Conservation (phyloP, 2,329 filamentous ascomycete genomes). For the Dothistroma pini region DNA sequence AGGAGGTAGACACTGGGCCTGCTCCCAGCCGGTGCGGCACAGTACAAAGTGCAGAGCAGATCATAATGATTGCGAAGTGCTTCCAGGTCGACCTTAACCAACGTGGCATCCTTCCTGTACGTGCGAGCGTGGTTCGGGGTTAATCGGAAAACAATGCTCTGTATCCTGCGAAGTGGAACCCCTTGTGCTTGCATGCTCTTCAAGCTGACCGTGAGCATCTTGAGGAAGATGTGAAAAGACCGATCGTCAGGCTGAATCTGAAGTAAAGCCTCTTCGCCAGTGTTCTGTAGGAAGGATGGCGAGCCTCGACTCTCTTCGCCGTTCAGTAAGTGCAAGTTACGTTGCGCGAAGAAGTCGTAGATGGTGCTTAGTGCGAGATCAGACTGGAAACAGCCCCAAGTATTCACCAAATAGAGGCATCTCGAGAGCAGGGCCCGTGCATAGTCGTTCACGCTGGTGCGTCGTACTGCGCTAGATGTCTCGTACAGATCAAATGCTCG, state of each 20-base stretch:
- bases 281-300: constrained; percentile 50
- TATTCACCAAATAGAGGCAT: constrained; percentile 51
- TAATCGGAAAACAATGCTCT: constrained; percentile 52
- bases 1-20: constrained; percentile 53
- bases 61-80: constrained; percentile 61
- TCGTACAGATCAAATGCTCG: constrained; percentile 49
- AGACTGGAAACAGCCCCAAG: constrained; percentile 57
- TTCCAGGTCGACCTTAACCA: constrained; percentile 53
- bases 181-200: constrained; percentile 41
- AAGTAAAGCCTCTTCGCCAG: constrained; percentile 34
- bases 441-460: constrained; percentile 53
- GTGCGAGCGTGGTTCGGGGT: constrained; percentile 59
- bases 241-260: constrained; percentile 43
- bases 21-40: constrained; percentile 51
- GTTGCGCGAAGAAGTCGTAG: constrained; percentile 59
- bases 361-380: constrained; percentile 51
- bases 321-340: constrained; percentile 49
- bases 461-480: constrained; percentile 38
- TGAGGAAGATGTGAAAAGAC: constrained; percentile 58
- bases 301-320: constrained; percentile 53
- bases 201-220: constrained; percentile 52
- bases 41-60: constrained; percentile 58
- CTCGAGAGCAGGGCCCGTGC: constrained; percentile 50
- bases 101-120: constrained; percentile 55
- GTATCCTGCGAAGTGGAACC: constrained; percentile 51